Evolutionary conservation across 169 alveolate species (phyloP).

Genomic region (Eimeria praecox): DNA sequence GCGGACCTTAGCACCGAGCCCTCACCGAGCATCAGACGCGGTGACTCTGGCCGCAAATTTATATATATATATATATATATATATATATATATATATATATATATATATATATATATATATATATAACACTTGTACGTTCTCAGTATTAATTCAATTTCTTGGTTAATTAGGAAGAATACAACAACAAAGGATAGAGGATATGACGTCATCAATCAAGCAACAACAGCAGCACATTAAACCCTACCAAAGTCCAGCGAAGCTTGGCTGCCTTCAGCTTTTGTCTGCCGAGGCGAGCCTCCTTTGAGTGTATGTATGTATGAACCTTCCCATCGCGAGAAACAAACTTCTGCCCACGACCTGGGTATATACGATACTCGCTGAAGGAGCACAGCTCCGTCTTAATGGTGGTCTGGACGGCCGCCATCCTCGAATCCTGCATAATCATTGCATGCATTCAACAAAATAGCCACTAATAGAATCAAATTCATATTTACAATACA

Average conservation of each 20-base stretch:
- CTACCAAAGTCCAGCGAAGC: constrained; percentile 96
- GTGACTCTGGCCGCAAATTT: constrained; percentile 55
- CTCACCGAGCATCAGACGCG: constrained; percentile 49
- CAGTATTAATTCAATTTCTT: neutral
- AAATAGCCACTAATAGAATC: neutral
- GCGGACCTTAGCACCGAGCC: constrained; percentile 79
- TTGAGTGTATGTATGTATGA: constrained; percentile 92
- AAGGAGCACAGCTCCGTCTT: constrained; percentile 98
- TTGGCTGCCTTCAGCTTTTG: constrained; percentile 97
- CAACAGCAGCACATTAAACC: neutral
- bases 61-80: too few relatives aligned
- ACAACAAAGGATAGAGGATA: too few relatives aligned
- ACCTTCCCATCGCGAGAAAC: constrained; percentile 98
- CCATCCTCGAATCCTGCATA: constrained; percentile 56
- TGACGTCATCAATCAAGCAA: neutral
- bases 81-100: too few relatives aligned
- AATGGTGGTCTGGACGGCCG: constrained; percentile 85
- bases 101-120: too few relatives aligned
- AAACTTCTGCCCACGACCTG: constrained; percentile 98
- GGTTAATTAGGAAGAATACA: too few relatives aligned
- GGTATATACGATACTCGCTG: constrained; percentile 98
- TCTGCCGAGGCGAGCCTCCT: constrained; percentile 95
- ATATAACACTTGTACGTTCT: too few relatives aligned
- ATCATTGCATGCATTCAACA: neutral
- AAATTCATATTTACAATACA: neutral